Conservation (phyloP, 176 grass and related monocot species). For the Carex littledalei region DNA sequence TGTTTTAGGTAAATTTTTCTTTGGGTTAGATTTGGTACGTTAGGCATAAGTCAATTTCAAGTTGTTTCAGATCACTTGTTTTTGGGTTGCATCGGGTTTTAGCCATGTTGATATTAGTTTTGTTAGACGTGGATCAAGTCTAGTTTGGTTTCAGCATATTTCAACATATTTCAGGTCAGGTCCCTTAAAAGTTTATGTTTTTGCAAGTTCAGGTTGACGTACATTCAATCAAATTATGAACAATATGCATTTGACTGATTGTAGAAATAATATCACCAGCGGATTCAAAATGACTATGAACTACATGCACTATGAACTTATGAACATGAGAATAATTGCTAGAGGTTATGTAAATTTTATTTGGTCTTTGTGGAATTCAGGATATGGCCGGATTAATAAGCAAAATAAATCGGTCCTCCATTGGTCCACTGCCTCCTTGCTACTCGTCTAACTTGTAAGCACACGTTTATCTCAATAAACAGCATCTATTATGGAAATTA, state of each 20-base stretch:
- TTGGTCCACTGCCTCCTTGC: slow-evolving; percentile 84
- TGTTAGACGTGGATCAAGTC: neutral
- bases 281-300: neutral
- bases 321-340: neutral
- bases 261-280: neutral
- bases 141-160: neutral
- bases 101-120: neutral
- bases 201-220: neutral
- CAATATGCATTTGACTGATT: neutral
- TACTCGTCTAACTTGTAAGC: slow-evolving; percentile 90
- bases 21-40: neutral
- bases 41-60: neutral
- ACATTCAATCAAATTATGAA: neutral
- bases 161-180: neutral
- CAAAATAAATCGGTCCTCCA: slow-evolving; percentile 97
- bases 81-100: neutral
- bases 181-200: neutral
- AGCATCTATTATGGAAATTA: neutral
- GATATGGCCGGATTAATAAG: slow-evolving; percentile 99
- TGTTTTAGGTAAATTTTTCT: neutral
- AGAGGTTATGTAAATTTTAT: slow-evolving; percentile 11
- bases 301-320: neutral
- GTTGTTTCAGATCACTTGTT: neutral
- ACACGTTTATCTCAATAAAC: slow-evolving; percentile 24
- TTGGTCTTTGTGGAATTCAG: slow-evolving; percentile 45